Base-by-base conservation (phyloP, 495 filamentous ascomycete genomes). In the Diplogelasinospora grovesii region DNA sequence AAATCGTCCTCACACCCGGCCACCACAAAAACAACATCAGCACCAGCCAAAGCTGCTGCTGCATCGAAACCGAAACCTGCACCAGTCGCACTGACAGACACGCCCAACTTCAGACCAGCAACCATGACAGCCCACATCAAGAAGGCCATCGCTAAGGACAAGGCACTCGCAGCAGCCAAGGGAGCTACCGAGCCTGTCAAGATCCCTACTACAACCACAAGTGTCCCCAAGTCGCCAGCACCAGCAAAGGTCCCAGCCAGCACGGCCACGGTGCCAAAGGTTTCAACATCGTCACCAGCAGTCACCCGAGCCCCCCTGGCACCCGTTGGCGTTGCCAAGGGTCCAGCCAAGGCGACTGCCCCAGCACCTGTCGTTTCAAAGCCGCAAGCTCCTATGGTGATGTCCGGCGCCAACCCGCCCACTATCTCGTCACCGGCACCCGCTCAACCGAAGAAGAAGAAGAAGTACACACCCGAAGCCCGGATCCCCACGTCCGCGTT, bases 401-500 rank as follows among this genome's bases (percentile, higher is more conserved):
- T n/a, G n/a, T n/a, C n/a, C n/a, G 23, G 28, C 15, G 36, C 35
- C 8, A 8, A 23, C 27, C 25, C 29, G 8, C 13, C 24, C 4
- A 22, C 20, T 20, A 34, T 16, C n/a, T n/a, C 36, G 8, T 18
- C 33, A 24, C 36, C 39, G 4, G 18, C 22, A 15, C 39, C 35
- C 3, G 27, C 47, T 0, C 32, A 19, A 9, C 26, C 22, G 21
- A 54, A 54, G 25, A 48, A 48, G 14, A 27, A 48, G 15, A 53
- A 53, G 40, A 53, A 48, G 16, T 54, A 54, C 28, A 51, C 50
- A 1, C 44, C 54, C 7, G 50, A 41, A 8, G 54, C 54, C 1
- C 41, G 25, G 8, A 21, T 57, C 20, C 48, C 54, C 6, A 54
- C 54, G 9, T 37, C 46, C 5, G 4, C 20, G 15, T 36, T 54